Conservation (phyloP, 2,329 filamentous ascomycete species). For the Colletotrichum tropicale region DNA sequence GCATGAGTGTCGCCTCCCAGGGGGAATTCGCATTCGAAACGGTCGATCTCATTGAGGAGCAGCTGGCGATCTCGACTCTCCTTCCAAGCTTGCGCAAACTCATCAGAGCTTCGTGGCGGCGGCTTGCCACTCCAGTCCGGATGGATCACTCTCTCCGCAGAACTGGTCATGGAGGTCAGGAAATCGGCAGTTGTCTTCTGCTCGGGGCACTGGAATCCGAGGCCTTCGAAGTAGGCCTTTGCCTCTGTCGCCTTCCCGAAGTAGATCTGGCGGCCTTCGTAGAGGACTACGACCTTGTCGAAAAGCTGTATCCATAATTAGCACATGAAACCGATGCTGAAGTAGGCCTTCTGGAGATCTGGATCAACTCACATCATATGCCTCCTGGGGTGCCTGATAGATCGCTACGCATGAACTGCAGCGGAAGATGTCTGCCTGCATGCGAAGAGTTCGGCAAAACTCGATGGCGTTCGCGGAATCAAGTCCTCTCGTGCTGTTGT, state of each 20-base stretch:
- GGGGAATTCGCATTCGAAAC: neutral
- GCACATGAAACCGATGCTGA: neutral
- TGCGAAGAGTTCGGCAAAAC: conserved; percentile 27
- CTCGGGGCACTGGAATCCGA: conserved; percentile 65
- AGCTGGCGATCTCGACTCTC: neutral
- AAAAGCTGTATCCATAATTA: conserved; percentile 44
- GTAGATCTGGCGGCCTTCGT: conserved; percentile 71
- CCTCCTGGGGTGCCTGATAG: conserved; percentile 66
- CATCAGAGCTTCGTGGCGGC: conserved; percentile 5
- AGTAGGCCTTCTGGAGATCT: neutral
- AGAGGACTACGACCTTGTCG: conserved; percentile 70
- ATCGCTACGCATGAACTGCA: conserved; percentile 37
- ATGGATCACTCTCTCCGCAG: conserved; percentile 25
- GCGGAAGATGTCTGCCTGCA: conserved; percentile 29
- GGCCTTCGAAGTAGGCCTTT: conserved; percentile 66
- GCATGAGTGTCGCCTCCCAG: neutral
- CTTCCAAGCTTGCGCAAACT: conserved; percentile 11
- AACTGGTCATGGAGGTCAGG: conserved; percentile 61
- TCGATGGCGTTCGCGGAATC: conserved; percentile 14
- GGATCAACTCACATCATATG: conserved; percentile 49
- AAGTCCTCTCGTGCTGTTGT: conserved; percentile 57
- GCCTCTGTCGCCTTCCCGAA: conserved; percentile 66
- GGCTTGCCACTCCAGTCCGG: neutral
- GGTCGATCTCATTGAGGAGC: neutral
- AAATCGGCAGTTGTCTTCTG: conserved; percentile 75